These are phyloP conservation scores for Amanita inopinata DNA, from an alignment of 768 basidiomycete genomes.

Conservation along the genomic window DNA sequence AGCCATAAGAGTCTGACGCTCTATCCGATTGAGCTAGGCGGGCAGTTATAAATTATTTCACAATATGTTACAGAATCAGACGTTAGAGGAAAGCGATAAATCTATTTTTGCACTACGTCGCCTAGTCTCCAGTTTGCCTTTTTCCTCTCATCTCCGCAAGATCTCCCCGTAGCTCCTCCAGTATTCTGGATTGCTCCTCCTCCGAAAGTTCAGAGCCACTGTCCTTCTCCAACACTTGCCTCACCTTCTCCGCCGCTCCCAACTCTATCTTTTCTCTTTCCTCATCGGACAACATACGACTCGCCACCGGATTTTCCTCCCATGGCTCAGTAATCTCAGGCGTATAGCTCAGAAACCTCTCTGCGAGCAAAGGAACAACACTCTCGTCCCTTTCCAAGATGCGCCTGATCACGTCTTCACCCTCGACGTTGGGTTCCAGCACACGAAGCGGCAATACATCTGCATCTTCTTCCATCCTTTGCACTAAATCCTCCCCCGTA, in stretches of 20 bases:
- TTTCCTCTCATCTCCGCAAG: no score
- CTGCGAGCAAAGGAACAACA: slow-evolving; percentile 22
- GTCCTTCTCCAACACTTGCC: background rate
- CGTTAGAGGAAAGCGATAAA: no score
- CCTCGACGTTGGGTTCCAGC: slow-evolving; percentile 19
- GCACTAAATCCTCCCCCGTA: slow-evolving; percentile 13
- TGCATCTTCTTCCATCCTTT: slow-evolving; percentile 11
- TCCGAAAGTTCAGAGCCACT: no score
- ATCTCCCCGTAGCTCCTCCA: no score
- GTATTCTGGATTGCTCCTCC: no score
- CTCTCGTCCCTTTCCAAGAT: slow-evolving; percentile 21
- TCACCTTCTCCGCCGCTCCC: background rate
- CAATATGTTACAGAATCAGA: no score
- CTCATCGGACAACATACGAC: background rate
- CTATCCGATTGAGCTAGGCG: slow-evolving; percentile 59
- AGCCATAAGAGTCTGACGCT: slow-evolving; percentile 28
- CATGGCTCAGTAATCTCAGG: slow-evolving; percentile 15
- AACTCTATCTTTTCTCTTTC: background rate
- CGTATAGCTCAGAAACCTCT: slow-evolving; percentile 21
- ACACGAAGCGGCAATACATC: slow-evolving; percentile 7
- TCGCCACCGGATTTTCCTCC: background rate
- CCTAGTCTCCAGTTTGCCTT: no score
- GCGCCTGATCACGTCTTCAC: slow-evolving; percentile 17
- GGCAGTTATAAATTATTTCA: no score
- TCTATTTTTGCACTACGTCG: no score